phyloP scores from a whole-genome alignment of 2,329 filamentous ascomycete genomes.

The Sclerotinia spermophila region DNA sequence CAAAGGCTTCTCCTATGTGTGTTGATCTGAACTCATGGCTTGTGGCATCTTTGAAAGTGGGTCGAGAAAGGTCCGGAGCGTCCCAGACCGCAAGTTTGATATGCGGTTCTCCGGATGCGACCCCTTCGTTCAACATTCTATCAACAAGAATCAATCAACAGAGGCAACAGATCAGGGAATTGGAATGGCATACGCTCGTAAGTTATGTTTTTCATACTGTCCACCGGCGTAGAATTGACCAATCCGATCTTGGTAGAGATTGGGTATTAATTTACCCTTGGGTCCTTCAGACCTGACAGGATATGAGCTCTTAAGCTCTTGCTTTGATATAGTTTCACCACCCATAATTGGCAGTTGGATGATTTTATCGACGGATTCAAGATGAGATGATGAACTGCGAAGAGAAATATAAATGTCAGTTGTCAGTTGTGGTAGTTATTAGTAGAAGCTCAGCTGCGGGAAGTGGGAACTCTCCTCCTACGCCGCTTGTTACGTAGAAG shows the following conservation, averaged over 20 bases:
- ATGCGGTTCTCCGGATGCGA: constrained; percentile 64
- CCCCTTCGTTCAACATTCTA: constrained; percentile 70
- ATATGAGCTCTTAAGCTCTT: constrained; percentile 33
- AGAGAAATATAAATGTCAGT: not conserved
- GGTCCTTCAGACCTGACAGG: constrained; percentile 41
- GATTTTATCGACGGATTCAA: constrained; percentile 18
- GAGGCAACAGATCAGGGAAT: not conserved
- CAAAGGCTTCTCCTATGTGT: constrained; percentile 73
- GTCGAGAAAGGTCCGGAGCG: constrained; percentile 73
- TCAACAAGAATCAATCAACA: constrained; percentile 19
- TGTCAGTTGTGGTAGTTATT: not conserved
- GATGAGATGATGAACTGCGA: not conserved
- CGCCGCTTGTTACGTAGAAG: constrained; percentile 18
- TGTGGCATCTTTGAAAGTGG: constrained; percentile 81
- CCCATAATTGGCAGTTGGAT: constrained; percentile 35
- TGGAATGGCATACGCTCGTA: constrained; percentile 58
- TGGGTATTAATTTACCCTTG: constrained; percentile 75
- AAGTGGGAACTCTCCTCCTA: constrained; percentile 2
- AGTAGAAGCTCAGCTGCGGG: constrained; percentile 3
- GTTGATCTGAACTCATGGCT: constrained; percentile 71
- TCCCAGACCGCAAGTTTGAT: constrained; percentile 85
- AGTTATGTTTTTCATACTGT: constrained; percentile 73
- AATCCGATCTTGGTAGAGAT: constrained; percentile 82
- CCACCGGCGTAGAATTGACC: constrained; percentile 74
- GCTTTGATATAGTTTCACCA: constrained; percentile 33